Conservation (phyloP, 164 flowering plant genomes). For the Chimonanthus salicifolius region DNA sequence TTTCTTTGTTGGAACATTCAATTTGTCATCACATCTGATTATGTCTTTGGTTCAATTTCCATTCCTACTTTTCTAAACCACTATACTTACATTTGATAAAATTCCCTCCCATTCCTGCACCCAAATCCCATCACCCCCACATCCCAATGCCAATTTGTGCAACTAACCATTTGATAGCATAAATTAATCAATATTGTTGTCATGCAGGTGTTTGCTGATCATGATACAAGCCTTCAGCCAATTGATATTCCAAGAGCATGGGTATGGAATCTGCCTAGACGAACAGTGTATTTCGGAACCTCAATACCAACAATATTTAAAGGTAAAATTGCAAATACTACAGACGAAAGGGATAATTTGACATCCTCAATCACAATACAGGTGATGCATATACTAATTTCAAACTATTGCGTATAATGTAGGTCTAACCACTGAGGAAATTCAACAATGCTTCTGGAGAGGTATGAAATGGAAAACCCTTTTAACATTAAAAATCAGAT, state of each 20-base stretch:
- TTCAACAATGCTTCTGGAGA: slow-evolving; percentile 53
- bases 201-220: slow-evolving; percentile 90
- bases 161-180: not conserved
- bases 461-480: slow-evolving; percentile 33
- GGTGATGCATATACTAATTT: not conserved
- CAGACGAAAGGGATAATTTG: not conserved
- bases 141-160: not conserved
- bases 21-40: not conserved
- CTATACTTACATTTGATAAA: too few species aligned
- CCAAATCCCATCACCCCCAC: not conserved
- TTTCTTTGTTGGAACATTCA: not conserved
- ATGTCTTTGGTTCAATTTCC: too few species aligned
- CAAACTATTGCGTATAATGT: slow-evolving; percentile 2
- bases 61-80: too few species aligned
- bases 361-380: not conserved
- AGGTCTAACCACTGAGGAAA: slow-evolving; percentile 32
- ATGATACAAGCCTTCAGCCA: slow-evolving; percentile 78
- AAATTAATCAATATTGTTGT: not conserved
- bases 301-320: slow-evolving; percentile 79
- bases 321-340: slow-evolving; percentile 37
- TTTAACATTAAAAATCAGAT: not conserved
- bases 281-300: slow-evolving; percentile 86
- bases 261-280: slow-evolving; percentile 77
- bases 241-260: slow-evolving; percentile 69
- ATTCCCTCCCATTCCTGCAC: not conserved